These are phyloP conservation scores for Neckera pumila DNA, from an alignment of 225 moss, liverwort and hornwort species.

Conservation along the genomic window DNA sequence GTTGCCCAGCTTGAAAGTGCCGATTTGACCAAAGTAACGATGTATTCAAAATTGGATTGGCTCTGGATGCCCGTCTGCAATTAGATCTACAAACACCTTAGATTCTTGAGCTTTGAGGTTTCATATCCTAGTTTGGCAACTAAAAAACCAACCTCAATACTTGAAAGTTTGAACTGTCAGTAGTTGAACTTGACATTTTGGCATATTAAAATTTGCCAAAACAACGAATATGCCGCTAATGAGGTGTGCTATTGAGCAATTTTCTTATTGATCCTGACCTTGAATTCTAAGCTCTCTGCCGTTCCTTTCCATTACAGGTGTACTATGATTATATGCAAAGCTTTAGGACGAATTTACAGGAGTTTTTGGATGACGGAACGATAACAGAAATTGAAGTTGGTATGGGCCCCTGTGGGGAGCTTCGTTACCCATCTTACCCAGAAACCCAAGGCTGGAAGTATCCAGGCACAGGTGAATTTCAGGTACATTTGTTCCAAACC, in stretches of 20 bases:
- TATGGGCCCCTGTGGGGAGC: conserved; percentile 59
- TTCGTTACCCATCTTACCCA: conserved; percentile 71
- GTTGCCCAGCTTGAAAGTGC: background rate
- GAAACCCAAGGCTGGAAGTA: conserved; percentile 63
- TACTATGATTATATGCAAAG: conserved; percentile 28
- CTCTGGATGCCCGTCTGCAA: background rate
- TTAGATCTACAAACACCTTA: background rate
- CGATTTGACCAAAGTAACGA: background rate
- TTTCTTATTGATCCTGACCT: background rate
- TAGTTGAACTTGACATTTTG: background rate
- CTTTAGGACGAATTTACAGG: conserved; percentile 8
- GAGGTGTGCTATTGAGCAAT: background rate
- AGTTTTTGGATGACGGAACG: conserved; percentile 27
- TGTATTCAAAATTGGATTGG: background rate
- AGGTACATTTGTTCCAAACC: conserved; percentile 19
- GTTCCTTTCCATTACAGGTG: background rate
- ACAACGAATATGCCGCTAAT: background rate
- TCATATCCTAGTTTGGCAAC: background rate
- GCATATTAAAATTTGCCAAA: background rate
- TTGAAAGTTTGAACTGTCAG: background rate
- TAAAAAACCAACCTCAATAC: background rate
- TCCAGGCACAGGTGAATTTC: conserved; percentile 73
- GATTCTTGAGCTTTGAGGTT: background rate
- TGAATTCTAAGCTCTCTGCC: background rate
- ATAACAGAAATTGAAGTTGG: conserved; percentile 38